A percentile compares a stretch with the other conserved stretches of the same genome.
Conservation (phyloP, 306 rosid genomes). For the Cicer pinnatifidum region DNA sequence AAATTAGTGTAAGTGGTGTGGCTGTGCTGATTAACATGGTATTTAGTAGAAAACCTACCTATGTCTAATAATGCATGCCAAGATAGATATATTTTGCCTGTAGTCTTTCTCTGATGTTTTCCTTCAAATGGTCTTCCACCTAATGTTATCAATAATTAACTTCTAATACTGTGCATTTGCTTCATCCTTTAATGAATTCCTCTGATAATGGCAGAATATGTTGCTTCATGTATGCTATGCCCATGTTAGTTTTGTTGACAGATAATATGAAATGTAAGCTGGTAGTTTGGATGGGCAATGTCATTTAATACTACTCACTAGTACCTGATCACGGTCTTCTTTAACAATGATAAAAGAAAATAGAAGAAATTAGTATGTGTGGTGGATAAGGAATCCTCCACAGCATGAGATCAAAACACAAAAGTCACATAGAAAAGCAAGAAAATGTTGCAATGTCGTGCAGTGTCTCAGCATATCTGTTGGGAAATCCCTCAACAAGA, state of each 20-base stretch:
- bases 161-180: neutral
- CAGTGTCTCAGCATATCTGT: neutral
- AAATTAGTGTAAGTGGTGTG: conserved; percentile 24
- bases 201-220: neutral
- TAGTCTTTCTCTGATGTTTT: conserved; percentile 1
- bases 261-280: neutral
- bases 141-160: neutral
- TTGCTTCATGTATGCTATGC: neutral
- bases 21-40: conserved; percentile 18
- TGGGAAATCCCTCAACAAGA: neutral
- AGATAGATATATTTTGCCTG: neutral
- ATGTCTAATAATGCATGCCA: conserved; percentile 19
- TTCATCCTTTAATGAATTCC: neutral
- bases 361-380: neutral
- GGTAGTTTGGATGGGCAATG: neutral
- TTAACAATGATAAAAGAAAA: neutral
- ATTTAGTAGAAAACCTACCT: neutral
- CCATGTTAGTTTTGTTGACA: neutral
- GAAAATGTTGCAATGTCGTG: neutral
- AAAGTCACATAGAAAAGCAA: neutral
- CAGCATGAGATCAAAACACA: neutral
- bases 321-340: neutral
- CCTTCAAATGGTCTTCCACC: conserved; percentile 16
- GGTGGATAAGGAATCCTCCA: neutral
- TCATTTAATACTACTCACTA: neutral